Percentiles rank a stretch among this genome's conserved stretches.
Evolutionary conservation across 2,329 filamentous ascomycete species (phyloP).

Genomic region (Pyricularia grisea): DNA sequence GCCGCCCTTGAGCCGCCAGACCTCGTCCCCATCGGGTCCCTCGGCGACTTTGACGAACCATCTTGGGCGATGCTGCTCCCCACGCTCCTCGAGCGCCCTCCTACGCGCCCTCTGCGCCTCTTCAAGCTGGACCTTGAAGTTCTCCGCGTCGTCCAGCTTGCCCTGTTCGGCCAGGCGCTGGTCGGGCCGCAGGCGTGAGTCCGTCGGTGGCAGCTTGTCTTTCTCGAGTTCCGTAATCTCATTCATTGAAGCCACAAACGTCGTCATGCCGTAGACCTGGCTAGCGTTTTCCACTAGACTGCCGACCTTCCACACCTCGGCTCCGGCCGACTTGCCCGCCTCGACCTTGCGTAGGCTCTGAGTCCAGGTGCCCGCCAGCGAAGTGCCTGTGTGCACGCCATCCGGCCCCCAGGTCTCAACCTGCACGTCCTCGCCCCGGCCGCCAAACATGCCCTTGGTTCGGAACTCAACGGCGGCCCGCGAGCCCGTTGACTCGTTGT

Average conservation of each 20-base stretch:
- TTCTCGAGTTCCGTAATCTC: slow-evolving; percentile 77
- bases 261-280: slow-evolving; percentile 79
- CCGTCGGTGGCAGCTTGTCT: slow-evolving; percentile 66
- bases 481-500: slow-evolving; percentile 74
- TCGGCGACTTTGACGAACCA: slow-evolving; percentile 76
- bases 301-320: slow-evolving; percentile 72
- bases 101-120: slow-evolving; percentile 73
- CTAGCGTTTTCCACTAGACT: slow-evolving; percentile 68
- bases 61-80: slow-evolving; percentile 61
- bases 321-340: slow-evolving; percentile 33
- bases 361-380: slow-evolving; percentile 81
- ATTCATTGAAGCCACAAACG: slow-evolving; percentile 79
- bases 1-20: slow-evolving; percentile 68
- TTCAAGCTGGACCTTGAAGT: slow-evolving; percentile 72
- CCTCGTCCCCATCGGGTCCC: slow-evolving; percentile 50
- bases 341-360: slow-evolving; percentile 53
- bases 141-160: slow-evolving; percentile 74
- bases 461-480: slow-evolving; percentile 88
- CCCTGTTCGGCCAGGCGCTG: slow-evolving; percentile 79
- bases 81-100: slow-evolving; percentile 64
- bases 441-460: slow-evolving; percentile 93
- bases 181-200: slow-evolving; percentile 76
- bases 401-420: slow-evolving; percentile 63
- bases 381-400: slow-evolving; percentile 55
- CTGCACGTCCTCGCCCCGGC: slow-evolving; percentile 79